Conservation (phyloP, 164 flowering plant genomes). For the Platanus orientalis region DNA sequence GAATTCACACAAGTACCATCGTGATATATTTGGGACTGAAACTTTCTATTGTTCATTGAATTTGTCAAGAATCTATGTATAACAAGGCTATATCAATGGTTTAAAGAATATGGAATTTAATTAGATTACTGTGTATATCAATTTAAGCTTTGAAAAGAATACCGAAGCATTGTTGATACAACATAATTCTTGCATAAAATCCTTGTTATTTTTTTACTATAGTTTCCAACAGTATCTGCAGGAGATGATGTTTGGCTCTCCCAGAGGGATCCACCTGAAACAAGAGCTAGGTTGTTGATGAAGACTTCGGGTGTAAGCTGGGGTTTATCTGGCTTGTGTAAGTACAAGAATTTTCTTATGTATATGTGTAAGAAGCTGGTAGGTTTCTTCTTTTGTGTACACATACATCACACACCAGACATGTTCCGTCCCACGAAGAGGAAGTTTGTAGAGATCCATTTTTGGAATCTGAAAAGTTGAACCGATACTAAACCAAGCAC, state of each 20-base stretch:
- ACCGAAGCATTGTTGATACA: too few species aligned
- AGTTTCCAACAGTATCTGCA: too few species aligned
- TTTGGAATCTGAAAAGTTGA: conserved; percentile 28
- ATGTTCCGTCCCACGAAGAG: conserved; percentile 12
- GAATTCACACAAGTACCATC: too few species aligned
- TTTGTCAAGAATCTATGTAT: too few species aligned
- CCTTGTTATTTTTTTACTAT: too few species aligned
- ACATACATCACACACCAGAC: conserved; percentile 10
- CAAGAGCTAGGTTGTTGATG: conserved; percentile 58
- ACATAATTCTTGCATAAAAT: too few species aligned
- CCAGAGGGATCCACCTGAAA: conserved; percentile 41
- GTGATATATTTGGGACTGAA: too few species aligned
- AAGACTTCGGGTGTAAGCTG: conserved; percentile 7
- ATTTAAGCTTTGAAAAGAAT: too few species aligned
- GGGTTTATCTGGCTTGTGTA: conserved; percentile 24
- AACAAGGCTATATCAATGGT: too few species aligned
- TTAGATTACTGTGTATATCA: too few species aligned
- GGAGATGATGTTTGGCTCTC: conserved; percentile 21
- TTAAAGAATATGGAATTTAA: too few species aligned
- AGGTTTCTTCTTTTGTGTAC: conserved; percentile 21
- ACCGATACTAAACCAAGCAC: conserved; percentile 22
- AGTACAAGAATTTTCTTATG: conserved; percentile 32
- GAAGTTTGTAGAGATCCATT: conserved; percentile 33
- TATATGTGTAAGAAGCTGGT: conserved; percentile 30
- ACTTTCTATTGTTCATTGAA: too few species aligned